Percentiles rank a stretch among this genome's conserved stretches.
These are phyloP conservation scores for Pythium scleroteichum DNA, from an alignment of 352 stramenopile species.

Conservation along the genomic window DNA sequence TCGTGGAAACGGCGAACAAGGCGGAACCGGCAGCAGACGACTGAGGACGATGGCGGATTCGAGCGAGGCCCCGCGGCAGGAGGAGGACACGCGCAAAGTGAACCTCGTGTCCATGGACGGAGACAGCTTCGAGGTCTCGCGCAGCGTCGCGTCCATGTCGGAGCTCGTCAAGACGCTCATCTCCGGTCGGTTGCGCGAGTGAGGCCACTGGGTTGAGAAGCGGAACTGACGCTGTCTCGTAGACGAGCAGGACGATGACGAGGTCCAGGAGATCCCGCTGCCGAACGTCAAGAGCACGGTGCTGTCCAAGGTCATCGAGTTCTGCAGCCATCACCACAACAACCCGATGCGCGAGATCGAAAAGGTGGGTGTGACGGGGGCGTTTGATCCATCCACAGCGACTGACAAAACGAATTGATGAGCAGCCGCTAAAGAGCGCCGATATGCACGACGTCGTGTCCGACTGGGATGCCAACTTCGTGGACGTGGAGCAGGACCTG, in stretches of 20 bases:
- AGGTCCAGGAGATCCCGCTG: constrained; percentile 96
- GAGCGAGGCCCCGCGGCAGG: constrained; percentile 47
- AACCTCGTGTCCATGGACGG: constrained; percentile 94
- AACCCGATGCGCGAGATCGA: constrained; percentile 99
- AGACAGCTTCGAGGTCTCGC: constrained; percentile 94
- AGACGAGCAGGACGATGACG: constrained; percentile 95
- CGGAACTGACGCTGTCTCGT: constrained; percentile 8
- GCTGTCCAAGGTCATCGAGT: constrained; percentile 97
- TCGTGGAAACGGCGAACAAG: constrained; percentile 18
- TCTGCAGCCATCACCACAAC: constrained; percentile 95
- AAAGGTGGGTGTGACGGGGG: constrained; percentile 77
- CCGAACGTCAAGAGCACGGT: constrained; percentile 98
- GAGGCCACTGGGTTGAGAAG: constrained; percentile 24
- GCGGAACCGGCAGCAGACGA: background rate
- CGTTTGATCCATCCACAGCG: too few relatives aligned
- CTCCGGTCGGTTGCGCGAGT: constrained; percentile 48
- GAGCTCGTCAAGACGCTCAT: constrained; percentile 98
- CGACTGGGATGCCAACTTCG: constrained; percentile 99
- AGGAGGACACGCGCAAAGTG: constrained; percentile 83
- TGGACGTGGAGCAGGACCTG: constrained; percentile 98
- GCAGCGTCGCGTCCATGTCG: constrained; percentile 95
- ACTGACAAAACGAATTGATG: constrained; percentile 1
- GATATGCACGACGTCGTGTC: constrained; percentile 99
- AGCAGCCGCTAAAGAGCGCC: constrained; percentile 94
- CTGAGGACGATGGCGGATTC: constrained; percentile 54